Evolutionary conservation across 257 asterid genomes (phyloP), one percentile per base, ranked within the genome.

Genomic region (Thymus quinquecostatus): DNA sequence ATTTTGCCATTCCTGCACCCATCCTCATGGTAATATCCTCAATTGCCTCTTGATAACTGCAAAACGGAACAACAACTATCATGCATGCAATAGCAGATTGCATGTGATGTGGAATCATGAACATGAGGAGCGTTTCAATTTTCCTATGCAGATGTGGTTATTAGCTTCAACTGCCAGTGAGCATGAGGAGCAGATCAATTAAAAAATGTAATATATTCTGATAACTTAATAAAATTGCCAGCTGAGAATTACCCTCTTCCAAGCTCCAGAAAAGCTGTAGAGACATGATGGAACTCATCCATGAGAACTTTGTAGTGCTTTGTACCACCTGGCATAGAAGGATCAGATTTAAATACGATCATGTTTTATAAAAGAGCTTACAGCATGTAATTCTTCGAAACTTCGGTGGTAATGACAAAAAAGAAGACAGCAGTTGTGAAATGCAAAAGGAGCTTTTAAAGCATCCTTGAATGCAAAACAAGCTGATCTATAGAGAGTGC

Each of bases 1-100:
- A 94, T 75, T 94, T 94, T 78, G 97, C 97, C 98, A 94, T 91
- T 82, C 97, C 98, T 66, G 96, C 92, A 62, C 97, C 98, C 96
- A 94, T 94, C 76, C 89, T 89, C 98, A 80, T 84, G 79, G 98
- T 94, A 77, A 91, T 89, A 75, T 94, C 96, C 87, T 91, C 95
- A 80, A 94, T 94, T 75, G 96, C 97, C 84, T 86, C 90, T 81
- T 94, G 97, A 78, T 91, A 94, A 82, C 96, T 88, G 86, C 86
- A 82, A 62, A 77, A 72, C 14, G 67, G 72, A 62, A 79, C 33
- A 43, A 70, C 28, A 61, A 55, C 66, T 68, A 71, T 34, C 45
- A 64, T 43, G 53, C 60, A 66, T 28, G 48, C 76, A 59, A 59
- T 62, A 50, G n/a, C 66, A 33, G n/a, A 40, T 66, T n/a, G 57